These are phyloP conservation scores for Lipomyces chichibuensis DNA, from an alignment of 805 yeast species.

Conservation along the genomic window DNA sequence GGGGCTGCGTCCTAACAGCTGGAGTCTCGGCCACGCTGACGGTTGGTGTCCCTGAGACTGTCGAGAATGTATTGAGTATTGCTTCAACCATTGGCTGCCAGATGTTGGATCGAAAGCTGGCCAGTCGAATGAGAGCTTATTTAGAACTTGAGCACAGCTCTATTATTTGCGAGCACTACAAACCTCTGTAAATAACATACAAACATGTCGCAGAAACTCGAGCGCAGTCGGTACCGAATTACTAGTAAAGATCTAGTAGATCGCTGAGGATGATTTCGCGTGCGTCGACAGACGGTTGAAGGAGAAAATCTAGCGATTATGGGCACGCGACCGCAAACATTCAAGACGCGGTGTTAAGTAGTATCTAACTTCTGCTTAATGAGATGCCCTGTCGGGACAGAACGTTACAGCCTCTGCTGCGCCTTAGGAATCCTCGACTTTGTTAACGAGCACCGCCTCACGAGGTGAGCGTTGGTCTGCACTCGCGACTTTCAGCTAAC, in stretches of 20 bases:
- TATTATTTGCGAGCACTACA: background rate
- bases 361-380: too few species aligned
- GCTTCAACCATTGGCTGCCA: constrained; percentile 18
- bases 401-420: background rate
- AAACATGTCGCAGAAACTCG: constrained; percentile 28
- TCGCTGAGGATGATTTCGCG: constrained; percentile 10
- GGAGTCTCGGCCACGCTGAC: constrained; percentile 28
- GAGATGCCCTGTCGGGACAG: too few species aligned
- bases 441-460: background rate
- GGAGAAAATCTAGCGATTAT: background rate
- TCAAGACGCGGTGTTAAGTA: too few species aligned
- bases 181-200: constrained; percentile 22
- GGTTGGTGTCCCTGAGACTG: constrained; percentile 3
- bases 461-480: background rate
- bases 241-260: constrained; percentile 16
- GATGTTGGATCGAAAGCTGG: constrained; percentile 25
- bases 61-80: constrained; percentile 22
- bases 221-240: constrained; percentile 17
- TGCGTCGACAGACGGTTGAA: too few species aligned
- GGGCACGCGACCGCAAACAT: background rate
- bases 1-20: too few species aligned
- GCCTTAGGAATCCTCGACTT: background rate
- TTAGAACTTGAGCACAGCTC: background rate
- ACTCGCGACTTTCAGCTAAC: background rate
- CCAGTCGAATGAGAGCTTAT: constrained; percentile 28